A percentile compares a stretch with the other conserved stretches of the same genome.
Conservation (phyloP, 306 rosid genomes). For the Vachellia pachyceras region DNA sequence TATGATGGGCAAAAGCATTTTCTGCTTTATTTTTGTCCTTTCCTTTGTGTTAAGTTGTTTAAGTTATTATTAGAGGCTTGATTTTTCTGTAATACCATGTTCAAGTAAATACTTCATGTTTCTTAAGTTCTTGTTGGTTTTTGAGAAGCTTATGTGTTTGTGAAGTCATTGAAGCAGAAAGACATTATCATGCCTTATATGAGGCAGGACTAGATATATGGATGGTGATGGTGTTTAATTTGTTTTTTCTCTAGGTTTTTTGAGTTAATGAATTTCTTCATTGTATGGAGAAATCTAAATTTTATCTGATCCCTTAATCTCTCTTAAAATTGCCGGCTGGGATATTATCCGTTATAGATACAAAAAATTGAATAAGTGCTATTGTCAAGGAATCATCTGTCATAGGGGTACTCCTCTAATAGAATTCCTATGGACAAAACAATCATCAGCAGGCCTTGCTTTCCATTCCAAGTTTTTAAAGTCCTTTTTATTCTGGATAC, state of each 20-base stretch:
- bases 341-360: too few species aligned
- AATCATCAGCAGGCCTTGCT: too few species aligned
- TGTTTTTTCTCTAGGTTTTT: background rate
- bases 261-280: background rate
- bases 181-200: conserved; percentile 76
- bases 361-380: too few species aligned
- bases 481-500: too few species aligned
- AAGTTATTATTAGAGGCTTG: background rate
- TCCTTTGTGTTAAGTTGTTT: background rate
- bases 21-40: background rate
- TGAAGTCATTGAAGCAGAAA: conserved; percentile 86
- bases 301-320: background rate
- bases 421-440: too few species aligned
- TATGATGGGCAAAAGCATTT: background rate
- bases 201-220: conserved; percentile 94
- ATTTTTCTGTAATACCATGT: background rate
- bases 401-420: too few species aligned
- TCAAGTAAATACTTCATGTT: too few species aligned
- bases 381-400: too few species aligned
- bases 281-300: background rate
- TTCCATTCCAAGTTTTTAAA: too few species aligned
- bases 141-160: conserved; percentile 54
- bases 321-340: too few species aligned
- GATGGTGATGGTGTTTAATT: conserved; percentile 79
- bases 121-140: background rate